Base-by-base conservation (phyloP, 371 early-diverging fungal species). In the Mucor circinelloides region DNA sequence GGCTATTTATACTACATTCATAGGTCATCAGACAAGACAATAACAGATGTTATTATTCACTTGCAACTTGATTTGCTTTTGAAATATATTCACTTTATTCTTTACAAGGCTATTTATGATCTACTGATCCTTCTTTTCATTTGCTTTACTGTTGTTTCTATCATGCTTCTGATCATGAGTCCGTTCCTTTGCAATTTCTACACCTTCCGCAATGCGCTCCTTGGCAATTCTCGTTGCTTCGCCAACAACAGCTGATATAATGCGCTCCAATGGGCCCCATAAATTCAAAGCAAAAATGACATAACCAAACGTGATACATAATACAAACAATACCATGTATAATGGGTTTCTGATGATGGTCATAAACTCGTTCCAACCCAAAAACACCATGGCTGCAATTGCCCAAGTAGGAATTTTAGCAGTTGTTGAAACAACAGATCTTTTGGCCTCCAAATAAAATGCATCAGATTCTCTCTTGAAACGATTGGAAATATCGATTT, bases 341-440 rank as follows among this genome's bases (percentile, higher is more conserved):
- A 96, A 27, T 10, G 97, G 97, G 68, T 89, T 95, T 50, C 81
- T 84, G 63, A 97, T 68, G 17, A 97, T 84, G 0, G 91, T 68
- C 83, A 93, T 87, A 38, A 95, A 89, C 75, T 97, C 97, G 73
- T 97, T 97, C 95, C 96, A 97, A 19, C 97, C 97, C 13, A 98
- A 76, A 27, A 90, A 73, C 10, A 93, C 73, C 55, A 94, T 77
- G 56, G 95, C 76, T 25, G 87, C 85, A 23, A 95, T 78, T 58
- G 95, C 88, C 97, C 97, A 98, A 34, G 81, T 77, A 9, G 99
- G 99, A 38, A 97, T 86, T 61, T 90, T 90, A 61, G 91, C 92
- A 32, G 92, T 63, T 13, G 94, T 94, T 1, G 91, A 73, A 2
- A 98, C 96, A 60, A 95, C 89, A 0, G 96, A 92, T 28, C 99